A percentile compares a stretch with the other conserved stretches of the same genome.
These are phyloP conservation scores for Puccinia polysora DNA, from an alignment of 1,284 basidiomycete genomes.

Conservation along the genomic window DNA sequence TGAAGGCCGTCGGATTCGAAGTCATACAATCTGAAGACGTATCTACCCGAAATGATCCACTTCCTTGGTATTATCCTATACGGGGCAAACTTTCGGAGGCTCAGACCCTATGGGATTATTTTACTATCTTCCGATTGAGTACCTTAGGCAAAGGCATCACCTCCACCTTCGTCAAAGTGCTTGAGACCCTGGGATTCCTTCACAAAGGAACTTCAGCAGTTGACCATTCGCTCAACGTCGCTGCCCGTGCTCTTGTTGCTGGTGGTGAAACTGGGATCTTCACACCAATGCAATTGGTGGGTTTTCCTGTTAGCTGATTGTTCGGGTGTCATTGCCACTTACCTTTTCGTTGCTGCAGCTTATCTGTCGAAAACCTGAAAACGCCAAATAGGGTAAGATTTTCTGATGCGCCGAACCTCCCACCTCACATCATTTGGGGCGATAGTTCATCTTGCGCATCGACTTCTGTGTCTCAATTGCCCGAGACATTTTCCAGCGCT, in stretches of 20 bases:
- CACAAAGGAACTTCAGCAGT: slow-evolving; percentile 92
- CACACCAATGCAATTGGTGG: slow-evolving; percentile 52
- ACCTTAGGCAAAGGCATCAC: slow-evolving; percentile 79
- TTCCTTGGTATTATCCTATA: slow-evolving; percentile 94
- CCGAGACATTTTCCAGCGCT: too few species aligned
- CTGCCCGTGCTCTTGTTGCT: slow-evolving; percentile 71
- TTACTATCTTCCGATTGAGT: slow-evolving; percentile 64
- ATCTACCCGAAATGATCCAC: slow-evolving; percentile 63
- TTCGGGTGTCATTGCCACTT: not conserved
- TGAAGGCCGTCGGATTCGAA: slow-evolving; percentile 79
- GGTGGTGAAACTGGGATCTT: slow-evolving; percentile 79
- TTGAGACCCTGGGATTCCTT: slow-evolving; percentile 74
- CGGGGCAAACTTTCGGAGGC: slow-evolving; percentile 87
- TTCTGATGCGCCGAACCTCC: too few species aligned
- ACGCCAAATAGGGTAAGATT: too few species aligned
- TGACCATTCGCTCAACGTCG: slow-evolving; percentile 80
- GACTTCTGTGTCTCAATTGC: too few species aligned
- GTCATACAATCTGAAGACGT: slow-evolving; percentile 91
- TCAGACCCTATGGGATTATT: slow-evolving; percentile 84
- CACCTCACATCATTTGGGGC: too few species aligned
- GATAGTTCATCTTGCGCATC: too few species aligned
- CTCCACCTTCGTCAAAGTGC: slow-evolving; percentile 69
- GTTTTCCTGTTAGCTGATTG: not conserved
- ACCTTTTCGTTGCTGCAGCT: not conserved
- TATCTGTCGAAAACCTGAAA: slow-evolving; percentile 9